phyloP scores from a whole-genome alignment of 306 rosid genomes.

The Lathyrus oleraceus region DNA sequence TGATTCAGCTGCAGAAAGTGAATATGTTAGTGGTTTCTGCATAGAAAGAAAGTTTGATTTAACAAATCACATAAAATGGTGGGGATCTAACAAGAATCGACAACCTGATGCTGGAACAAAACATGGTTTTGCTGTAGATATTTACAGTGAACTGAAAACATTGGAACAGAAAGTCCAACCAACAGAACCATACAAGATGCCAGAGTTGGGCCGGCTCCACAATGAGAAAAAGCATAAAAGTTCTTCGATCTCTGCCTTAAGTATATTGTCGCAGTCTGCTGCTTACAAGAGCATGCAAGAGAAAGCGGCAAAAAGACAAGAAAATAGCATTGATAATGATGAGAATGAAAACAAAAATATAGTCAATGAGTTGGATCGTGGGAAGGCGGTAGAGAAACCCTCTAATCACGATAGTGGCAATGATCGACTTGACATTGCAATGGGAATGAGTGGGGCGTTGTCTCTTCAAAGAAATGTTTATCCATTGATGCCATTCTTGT shows the following conservation, averaged over 20 bases:
- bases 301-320: slow-evolving; percentile 72
- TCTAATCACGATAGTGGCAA: slow-evolving; percentile 55
- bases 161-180: slow-evolving; percentile 69
- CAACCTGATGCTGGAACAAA: slow-evolving; percentile 56
- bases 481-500: slow-evolving; percentile 72
- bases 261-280: slow-evolving; percentile 81
- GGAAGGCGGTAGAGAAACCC: slow-evolving; percentile 78
- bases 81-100: slow-evolving; percentile 82
- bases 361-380: slow-evolving; percentile 72
- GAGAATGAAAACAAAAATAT: slow-evolving; percentile 83
- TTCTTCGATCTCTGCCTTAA: slow-evolving; percentile 76
- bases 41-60: slow-evolving; percentile 82
- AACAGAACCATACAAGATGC: slow-evolving; percentile 94
- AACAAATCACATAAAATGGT: slow-evolving; percentile 89
- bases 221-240: slow-evolving; percentile 56
- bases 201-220: slow-evolving; percentile 61
- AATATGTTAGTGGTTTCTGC: slow-evolving; percentile 59
- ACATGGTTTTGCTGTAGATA: slow-evolving; percentile 61
- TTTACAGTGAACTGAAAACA: slow-evolving; percentile 70
- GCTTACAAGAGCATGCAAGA: slow-evolving; percentile 91
- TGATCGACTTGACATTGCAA: slow-evolving; percentile 56
- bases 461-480: slow-evolving; percentile 82
- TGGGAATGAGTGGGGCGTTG: slow-evolving; percentile 72
- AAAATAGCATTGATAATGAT: slow-evolving; percentile 59
- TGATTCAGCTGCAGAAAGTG: slow-evolving; percentile 79